phyloP scores from a whole-genome alignment of 2,329 filamentous ascomycete species.

The Stylonectria norvegica region DNA sequence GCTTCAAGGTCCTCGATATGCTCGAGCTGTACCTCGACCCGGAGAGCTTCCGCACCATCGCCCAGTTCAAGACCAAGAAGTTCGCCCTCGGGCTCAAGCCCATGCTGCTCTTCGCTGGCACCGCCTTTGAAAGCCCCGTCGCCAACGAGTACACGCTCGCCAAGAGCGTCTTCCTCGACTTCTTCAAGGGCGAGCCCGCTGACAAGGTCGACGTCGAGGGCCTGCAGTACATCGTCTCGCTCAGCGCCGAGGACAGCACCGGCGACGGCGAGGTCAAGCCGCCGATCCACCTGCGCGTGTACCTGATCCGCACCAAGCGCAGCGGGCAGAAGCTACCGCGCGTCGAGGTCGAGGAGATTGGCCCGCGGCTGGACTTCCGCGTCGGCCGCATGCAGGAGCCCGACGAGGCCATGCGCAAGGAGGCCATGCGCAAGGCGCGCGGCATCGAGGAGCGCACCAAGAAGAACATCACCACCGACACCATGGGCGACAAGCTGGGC shows the following conservation, averaged over 20 bases:
- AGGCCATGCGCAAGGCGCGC: conserved; percentile 83
- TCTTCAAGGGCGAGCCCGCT: conserved; percentile 76
- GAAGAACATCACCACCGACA: conserved; percentile 93
- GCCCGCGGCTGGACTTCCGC: conserved; percentile 87
- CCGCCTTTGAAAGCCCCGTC: conserved; percentile 79
- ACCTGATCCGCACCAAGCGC: conserved; percentile 81
- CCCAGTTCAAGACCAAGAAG: conserved; percentile 73
- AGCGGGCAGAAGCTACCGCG: conserved; percentile 83
- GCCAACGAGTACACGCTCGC: conserved; percentile 77
- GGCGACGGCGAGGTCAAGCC: conserved; percentile 49
- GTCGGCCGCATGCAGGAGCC: conserved; percentile 78
- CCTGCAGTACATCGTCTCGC: conserved; percentile 82
- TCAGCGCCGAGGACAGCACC: conserved; percentile 66
- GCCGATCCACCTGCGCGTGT: conserved; percentile 68
- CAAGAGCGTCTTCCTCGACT: conserved; percentile 83
- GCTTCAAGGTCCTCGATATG: conserved; percentile 90
- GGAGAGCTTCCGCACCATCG: conserved; percentile 64
- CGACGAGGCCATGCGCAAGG: conserved; percentile 77
- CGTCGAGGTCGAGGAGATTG: conserved; percentile 93
- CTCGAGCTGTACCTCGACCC: conserved; percentile 82
- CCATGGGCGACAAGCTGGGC: conserved; percentile 94
- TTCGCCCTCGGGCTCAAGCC: conserved; percentile 81
- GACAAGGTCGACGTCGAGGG: conserved; percentile 92
- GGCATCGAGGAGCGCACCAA: conserved; percentile 73
- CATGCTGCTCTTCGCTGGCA: conserved; percentile 86